Conservation (phyloP, 2,329 filamentous ascomycete genomes). For the Aspergillus thermomutatus region DNA sequence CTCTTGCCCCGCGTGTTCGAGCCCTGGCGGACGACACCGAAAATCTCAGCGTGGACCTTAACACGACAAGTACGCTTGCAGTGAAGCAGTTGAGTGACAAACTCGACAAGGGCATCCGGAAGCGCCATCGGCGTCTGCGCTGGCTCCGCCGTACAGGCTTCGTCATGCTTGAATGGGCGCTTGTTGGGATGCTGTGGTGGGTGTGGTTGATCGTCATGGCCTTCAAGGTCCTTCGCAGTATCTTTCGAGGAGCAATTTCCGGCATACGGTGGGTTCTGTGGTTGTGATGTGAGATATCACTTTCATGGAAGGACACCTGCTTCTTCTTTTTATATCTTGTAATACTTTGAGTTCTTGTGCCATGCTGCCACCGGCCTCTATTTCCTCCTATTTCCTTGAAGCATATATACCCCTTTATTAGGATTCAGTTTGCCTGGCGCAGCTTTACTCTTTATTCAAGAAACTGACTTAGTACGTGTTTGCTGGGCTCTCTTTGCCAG, state of each 20-base stretch:
- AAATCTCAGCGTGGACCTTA: conserved; percentile 70
- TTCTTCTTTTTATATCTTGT: background rate
- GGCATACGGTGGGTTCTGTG: conserved; percentile 79
- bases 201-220: conserved; percentile 87
- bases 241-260: conserved; percentile 58
- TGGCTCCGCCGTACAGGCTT: conserved; percentile 75
- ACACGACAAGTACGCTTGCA: conserved; percentile 71
- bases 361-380: background rate
- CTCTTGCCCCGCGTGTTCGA: conserved; percentile 59
- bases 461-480: background rate
- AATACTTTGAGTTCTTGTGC: background rate
- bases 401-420: background rate
- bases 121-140: conserved; percentile 69
- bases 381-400: background rate
- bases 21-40: conserved; percentile 75
- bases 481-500: background rate
- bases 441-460: background rate
- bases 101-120: conserved; percentile 66
- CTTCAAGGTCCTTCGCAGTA: conserved; percentile 61
- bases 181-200: conserved; percentile 90
- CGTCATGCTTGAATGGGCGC: conserved; percentile 78
- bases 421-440: background rate
- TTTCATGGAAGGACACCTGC: background rate
- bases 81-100: conserved; percentile 77
- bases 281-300: conserved; percentile 62